phyloP scores from a whole-genome alignment of 2,329 filamentous ascomycete genomes.

The Tolypocladium guangdongense region DNA sequence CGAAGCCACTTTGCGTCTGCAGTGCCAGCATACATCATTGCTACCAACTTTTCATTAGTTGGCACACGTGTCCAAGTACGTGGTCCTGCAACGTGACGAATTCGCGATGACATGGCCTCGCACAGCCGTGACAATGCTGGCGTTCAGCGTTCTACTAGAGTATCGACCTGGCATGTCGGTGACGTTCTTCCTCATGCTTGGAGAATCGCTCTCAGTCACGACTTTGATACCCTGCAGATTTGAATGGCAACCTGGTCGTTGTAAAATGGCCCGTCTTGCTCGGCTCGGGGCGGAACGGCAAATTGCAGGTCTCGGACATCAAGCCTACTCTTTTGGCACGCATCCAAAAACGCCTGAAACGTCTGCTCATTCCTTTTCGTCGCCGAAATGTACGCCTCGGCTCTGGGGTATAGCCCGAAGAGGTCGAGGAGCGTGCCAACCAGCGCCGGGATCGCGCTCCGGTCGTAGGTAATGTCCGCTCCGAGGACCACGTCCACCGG shows the following conservation, averaged over 20 bases:
- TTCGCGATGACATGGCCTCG: no score
- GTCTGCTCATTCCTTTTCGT: constrained; percentile 62
- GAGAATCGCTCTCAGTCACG: not conserved
- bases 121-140: no score
- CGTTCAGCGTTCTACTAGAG: no score
- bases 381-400: constrained; percentile 55
- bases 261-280: constrained; percentile 56
- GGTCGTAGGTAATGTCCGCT: constrained; percentile 71
- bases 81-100: no score
- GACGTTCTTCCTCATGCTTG: no score
- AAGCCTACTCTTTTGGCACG: constrained; percentile 40
- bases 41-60: no score
- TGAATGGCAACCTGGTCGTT: constrained; percentile 46
- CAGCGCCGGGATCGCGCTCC: constrained; percentile 48
- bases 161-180: not conserved
- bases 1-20: no score
- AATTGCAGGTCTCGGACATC: constrained; percentile 32
- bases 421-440: constrained; percentile 54
- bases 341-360: constrained; percentile 50
- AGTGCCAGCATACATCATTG: no score
- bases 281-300: constrained; percentile 20
- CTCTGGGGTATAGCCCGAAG: constrained; percentile 41
- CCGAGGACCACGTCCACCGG: constrained; percentile 56
- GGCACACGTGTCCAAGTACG: no score
- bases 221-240: constrained; percentile 28